phyloP scores from a whole-genome alignment of 2,329 filamentous ascomycete genomes.

The Oidium heveae region DNA sequence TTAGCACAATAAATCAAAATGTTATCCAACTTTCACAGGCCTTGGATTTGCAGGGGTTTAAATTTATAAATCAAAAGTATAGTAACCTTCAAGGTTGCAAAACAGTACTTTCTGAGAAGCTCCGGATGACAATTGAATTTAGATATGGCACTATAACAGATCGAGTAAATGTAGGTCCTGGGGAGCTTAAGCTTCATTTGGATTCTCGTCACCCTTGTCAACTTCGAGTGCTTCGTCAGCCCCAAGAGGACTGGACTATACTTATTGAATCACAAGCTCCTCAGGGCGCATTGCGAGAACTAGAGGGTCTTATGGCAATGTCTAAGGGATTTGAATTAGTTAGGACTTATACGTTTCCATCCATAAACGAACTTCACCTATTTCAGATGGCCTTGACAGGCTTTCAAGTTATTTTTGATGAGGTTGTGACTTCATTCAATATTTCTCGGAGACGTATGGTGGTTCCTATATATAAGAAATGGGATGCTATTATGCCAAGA shows the following conservation, averaged over 20 bases:
- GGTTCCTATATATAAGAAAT: conserved; percentile 82
- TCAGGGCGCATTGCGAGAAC: conserved; percentile 33
- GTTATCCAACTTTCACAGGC: conserved; percentile 9
- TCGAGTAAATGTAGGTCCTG: conserved; percentile 54
- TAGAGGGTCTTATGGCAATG: conserved; percentile 24
- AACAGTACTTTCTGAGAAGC: conserved; percentile 49
- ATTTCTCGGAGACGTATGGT: conserved; percentile 73
- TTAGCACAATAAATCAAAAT: conserved; percentile 27
- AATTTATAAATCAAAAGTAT: conserved; percentile 45
- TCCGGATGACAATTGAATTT: conserved; percentile 53
- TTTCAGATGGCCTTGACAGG: conserved; percentile 65
- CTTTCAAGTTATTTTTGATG: conserved; percentile 50
- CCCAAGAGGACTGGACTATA: conserved; percentile 54
- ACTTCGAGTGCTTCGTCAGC: conserved; percentile 42
- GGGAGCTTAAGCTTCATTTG: conserved; percentile 43
- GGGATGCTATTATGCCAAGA: conserved; percentile 59
- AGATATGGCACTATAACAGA: conserved; percentile 59
- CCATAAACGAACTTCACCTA: conserved; percentile 41
- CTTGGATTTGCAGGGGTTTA: conserved; percentile 37
- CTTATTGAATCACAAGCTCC: conserved; percentile 42
- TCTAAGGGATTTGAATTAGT: conserved; percentile 34
- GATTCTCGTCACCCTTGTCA: conserved; percentile 32
- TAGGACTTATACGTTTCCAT: conserved; percentile 45
- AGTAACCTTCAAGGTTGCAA: conserved; percentile 30
- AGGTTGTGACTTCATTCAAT: conserved; percentile 45